Base-by-base conservation (phyloP, 2,329 filamentous ascomycete species). In the Botrytis aclada region DNA sequence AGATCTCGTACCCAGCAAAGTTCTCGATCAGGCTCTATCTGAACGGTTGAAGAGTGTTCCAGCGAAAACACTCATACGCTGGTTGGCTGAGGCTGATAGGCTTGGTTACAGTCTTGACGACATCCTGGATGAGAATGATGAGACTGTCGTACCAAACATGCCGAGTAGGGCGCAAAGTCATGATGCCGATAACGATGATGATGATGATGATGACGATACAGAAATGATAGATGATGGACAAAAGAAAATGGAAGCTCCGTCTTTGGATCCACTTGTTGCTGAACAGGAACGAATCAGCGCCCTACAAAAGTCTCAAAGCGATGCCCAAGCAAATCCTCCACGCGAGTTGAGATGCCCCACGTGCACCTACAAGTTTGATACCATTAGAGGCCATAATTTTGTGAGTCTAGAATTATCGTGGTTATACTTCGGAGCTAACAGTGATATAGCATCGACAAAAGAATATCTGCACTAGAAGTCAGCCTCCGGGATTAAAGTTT, bases 61-160 rank as follows among this genome's bases (percentile, higher is more conserved):
- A 20, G 78, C 76, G 1, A 76, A 74, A 63, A 67, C 75, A 14
- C 71, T 80, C 3, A 75, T 79, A 39, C 72, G 66, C 45, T 79
- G 77, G 78, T 71, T 80, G 20, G 77, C 77, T 51, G 65, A 74
- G 54, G 77, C 71, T 12, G 73, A 76, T 29, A 70, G 79, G 64
- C 73, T 80, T n/a, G 79, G 79, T 3, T 80, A 76, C 45, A 75
- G 70, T 32, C n/a, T 69, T 14, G 77, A 79, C 14, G 79, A 80
- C 70, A 75, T 78, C 14, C 54, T 80, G 22, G 76, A 79, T 54
- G 76, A 78, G 10, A 74, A 74, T 10, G 75, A 78, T 62, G 78
- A 79, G 43, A 74, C 71, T 16, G 77, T 79, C 29, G 58, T 74
- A 1, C 75, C 76, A 45, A 72, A 72, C 12, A 61, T 74, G 4